Percentiles rank a stretch among this genome's conserved stretches.
Evolutionary conservation across 2,329 filamentous ascomycete genomes (phyloP).

Genomic region (Karstenula rhodostoma): DNA sequence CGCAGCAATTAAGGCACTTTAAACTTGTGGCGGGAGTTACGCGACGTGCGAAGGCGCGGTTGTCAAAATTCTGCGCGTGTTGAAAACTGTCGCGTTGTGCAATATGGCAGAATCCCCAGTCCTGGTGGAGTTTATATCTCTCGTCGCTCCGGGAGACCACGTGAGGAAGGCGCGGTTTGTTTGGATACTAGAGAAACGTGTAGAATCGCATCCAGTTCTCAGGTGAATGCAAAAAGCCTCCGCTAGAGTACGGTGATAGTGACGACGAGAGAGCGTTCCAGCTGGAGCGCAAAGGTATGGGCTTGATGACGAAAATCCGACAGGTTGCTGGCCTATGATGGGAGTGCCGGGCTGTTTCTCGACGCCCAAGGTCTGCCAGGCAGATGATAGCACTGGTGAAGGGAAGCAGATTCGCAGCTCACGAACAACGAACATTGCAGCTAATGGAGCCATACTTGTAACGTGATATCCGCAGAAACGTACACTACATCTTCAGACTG

Average conservation of each 20-base stretch:
- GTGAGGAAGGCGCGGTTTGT: background rate
- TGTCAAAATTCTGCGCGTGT: background rate
- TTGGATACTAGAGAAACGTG: background rate
- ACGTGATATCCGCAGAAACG: too few relatives aligned
- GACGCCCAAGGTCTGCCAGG: too few relatives aligned
- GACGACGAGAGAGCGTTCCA: background rate
- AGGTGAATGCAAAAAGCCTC: background rate
- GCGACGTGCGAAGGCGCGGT: background rate
- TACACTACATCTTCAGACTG: too few relatives aligned
- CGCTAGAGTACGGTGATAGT: background rate
- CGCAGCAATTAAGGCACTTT: background rate
- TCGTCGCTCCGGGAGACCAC: background rate
- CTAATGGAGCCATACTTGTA: too few relatives aligned
- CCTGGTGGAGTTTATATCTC: background rate
- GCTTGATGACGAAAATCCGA: background rate
- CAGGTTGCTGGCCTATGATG: background rate
- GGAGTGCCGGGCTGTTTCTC: background rate
- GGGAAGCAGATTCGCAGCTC: too few relatives aligned
- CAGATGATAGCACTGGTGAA: too few relatives aligned
- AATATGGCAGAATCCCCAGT: background rate
- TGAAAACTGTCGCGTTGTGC: background rate
- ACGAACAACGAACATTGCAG: too few relatives aligned
- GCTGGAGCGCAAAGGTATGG: background rate
- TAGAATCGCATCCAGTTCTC: background rate
- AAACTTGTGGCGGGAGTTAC: too few relatives aligned